Percentiles rank a stretch among this genome's conserved stretches.
These are phyloP conservation scores for Boletus subcaerulescens DNA, from an alignment of 768 basidiomycete species.

Conservation along the genomic window DNA sequence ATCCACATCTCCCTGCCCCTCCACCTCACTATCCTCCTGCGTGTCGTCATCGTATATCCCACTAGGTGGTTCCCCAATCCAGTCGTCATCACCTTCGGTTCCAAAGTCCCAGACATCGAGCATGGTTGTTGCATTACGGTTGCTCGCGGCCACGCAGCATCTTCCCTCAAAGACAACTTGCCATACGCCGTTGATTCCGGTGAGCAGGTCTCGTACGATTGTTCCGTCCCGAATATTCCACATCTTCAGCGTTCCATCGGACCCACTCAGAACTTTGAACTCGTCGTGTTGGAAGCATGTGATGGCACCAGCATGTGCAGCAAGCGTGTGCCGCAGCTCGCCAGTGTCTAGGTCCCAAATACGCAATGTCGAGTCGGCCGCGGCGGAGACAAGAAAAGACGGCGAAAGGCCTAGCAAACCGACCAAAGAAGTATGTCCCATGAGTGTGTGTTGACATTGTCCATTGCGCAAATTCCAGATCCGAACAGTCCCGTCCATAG, in stretches of 20 bases:
- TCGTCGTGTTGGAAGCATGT: constrained; percentile 99
- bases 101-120: constrained; percentile 93
- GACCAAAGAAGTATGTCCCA: constrained; percentile 93
- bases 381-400: constrained; percentile 90
- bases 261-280: constrained; percentile 93
- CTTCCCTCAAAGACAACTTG: constrained; percentile 94
- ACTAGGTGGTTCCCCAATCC: constrained; percentile 75
- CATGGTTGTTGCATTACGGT: constrained; percentile 71
- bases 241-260: constrained; percentile 96
- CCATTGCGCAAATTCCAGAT: constrained; percentile 90
- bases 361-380: constrained; percentile 92
- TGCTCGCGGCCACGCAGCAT: constrained; percentile 93
- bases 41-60: constrained; percentile 72
- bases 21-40: constrained; percentile 42
- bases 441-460: constrained; percentile 72
- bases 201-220: constrained; percentile 83
- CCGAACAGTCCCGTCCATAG: constrained; percentile 96
- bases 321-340: constrained; percentile 74
- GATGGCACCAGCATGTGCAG: constrained; percentile 95
- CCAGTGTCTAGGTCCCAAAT: constrained; percentile 92
- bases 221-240: constrained; percentile 92
- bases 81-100: constrained; percentile 67
- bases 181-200: constrained; percentile 94
- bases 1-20: constrained; percentile 60
- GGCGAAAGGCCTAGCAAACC: constrained; percentile 89